phyloP scores from a whole-genome alignment of 2,329 filamentous ascomycete genomes.

The Colletotrichum caudatum region DNA sequence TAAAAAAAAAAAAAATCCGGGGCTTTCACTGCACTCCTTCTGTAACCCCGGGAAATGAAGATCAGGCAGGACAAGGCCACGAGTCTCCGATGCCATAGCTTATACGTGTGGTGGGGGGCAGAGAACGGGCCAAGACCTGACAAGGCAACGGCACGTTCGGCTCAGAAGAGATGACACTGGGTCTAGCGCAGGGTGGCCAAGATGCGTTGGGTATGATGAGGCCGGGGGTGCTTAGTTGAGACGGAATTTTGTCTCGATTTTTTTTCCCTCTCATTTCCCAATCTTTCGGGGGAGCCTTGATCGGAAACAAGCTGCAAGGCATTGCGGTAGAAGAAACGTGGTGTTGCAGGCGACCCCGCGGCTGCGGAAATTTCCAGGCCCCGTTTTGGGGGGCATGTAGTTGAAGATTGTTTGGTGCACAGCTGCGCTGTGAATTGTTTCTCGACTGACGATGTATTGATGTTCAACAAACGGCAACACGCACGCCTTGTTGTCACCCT shows the following conservation, averaged over 20 bases:
- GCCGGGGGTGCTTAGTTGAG: slow-evolving; percentile 7
- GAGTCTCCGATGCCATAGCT: not conserved
- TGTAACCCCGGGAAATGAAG: slow-evolving; percentile 11
- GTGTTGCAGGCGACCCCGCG: slow-evolving; percentile 16
- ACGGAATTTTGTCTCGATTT: not conserved
- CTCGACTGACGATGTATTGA: not conserved
- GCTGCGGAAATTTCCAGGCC: not conserved
- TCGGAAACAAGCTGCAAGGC: slow-evolving; percentile 25
- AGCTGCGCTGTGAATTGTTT: slow-evolving; percentile 8
- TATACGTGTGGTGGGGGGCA: not conserved
- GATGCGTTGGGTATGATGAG: slow-evolving; percentile 11
- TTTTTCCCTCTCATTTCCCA: not conserved
- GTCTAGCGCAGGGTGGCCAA: slow-evolving; percentile 16
- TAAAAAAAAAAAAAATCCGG: not conserved
- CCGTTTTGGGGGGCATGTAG: not conserved
- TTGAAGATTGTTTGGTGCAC: not conserved
- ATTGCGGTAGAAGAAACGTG: slow-evolving; percentile 19
- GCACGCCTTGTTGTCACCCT: not conserved
- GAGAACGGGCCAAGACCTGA: slow-evolving; percentile 13
- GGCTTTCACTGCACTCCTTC: not conserved
- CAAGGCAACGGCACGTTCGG: not conserved
- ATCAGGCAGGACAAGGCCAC: not conserved
- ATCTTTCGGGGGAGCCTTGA: not conserved
- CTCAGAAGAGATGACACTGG: slow-evolving; percentile 32
- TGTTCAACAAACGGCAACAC: not conserved